A percentile compares a stretch with the other conserved stretches of the same genome.
Evolutionary conservation across 768 basidiomycete species (phyloP).

Genomic region (Hirschioporus abietinus): DNA sequence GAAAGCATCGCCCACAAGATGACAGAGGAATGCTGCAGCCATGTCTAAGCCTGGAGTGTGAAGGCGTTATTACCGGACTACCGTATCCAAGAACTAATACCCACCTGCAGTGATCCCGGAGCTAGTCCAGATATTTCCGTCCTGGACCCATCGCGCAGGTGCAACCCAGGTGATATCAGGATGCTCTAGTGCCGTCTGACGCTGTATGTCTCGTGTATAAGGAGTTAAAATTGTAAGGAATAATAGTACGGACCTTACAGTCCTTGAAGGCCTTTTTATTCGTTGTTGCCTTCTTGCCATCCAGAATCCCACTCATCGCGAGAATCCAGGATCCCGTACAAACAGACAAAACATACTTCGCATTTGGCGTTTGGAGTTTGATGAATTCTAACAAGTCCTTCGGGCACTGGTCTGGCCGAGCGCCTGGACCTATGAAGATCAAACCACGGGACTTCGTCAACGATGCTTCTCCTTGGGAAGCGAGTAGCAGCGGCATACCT

Average conservation of each 20-base stretch:
- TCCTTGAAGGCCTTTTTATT: conserved; percentile 33
- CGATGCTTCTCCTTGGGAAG: background rate
- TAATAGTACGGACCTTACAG: conserved; percentile 16
- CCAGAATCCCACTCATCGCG: conserved; percentile 35
- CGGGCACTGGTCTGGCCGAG: conserved; percentile 6
- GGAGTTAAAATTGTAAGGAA: background rate
- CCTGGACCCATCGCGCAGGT: conserved; percentile 42
- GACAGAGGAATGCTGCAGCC: conserved; percentile 29
- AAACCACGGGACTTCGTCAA: background rate
- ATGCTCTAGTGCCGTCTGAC: conserved; percentile 10
- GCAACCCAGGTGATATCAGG: conserved; percentile 37
- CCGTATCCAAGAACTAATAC: background rate
- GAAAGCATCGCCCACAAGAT: conserved; percentile 22
- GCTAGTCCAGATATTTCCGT: conserved; percentile 44
- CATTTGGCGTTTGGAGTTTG: conserved; percentile 27
- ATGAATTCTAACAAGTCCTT: conserved; percentile 25
- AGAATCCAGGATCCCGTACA: conserved; percentile 38
- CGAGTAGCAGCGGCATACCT: conserved; percentile 4
- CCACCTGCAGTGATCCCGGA: conserved; percentile 43
- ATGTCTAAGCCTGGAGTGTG: conserved; percentile 33
- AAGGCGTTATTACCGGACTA: conserved; percentile 22
- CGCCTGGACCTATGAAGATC: conserved; percentile 6
- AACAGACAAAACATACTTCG: conserved; percentile 38
- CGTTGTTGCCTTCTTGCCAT: conserved; percentile 38
- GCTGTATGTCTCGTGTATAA: conserved; percentile 13